These are phyloP conservation scores for Acorus calamus DNA, from an alignment of 106 monocot species.

Conservation along the genomic window DNA sequence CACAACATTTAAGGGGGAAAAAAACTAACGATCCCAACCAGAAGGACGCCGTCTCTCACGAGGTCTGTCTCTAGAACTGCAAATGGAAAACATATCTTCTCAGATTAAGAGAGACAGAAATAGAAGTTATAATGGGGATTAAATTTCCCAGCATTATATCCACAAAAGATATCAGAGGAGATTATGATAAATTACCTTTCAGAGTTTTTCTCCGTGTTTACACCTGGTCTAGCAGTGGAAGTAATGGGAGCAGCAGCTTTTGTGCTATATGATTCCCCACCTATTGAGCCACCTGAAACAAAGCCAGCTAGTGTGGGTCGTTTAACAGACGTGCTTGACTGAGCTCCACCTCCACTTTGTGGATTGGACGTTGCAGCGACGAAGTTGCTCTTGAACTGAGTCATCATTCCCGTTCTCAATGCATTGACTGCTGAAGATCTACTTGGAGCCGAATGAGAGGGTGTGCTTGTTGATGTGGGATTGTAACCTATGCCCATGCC, in stretches of 20 bases:
- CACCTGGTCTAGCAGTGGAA: slow-evolving; percentile 15
- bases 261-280: slow-evolving; percentile 45
- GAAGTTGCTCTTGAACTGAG: slow-evolving; percentile 77
- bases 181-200: slow-evolving; percentile 34
- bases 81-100: slow-evolving; percentile 4
- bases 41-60: slow-evolving; percentile 78
- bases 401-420: slow-evolving; percentile 66
- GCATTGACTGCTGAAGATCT: slow-evolving; percentile 65
- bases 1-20: too few relatives aligned
- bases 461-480: slow-evolving; percentile 30
- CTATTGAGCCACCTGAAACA: slow-evolving; percentile 87
- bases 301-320: slow-evolving; percentile 56
- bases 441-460: slow-evolving; percentile 35
- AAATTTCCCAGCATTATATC: too few relatives aligned
- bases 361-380: slow-evolving; percentile 59
- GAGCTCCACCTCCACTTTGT: slow-evolving; percentile 17
- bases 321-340: slow-evolving; percentile 12
- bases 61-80: slow-evolving; percentile 64
- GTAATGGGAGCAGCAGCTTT: slow-evolving; percentile 9
- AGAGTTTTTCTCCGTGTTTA: slow-evolving; percentile 19
- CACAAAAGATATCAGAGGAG: background rate
- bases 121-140: background rate
- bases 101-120: slow-evolving; percentile 6
- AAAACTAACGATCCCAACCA: slow-evolving; percentile 75
- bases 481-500: slow-evolving; percentile 86